These are phyloP conservation scores for Gossypium gossypioides DNA, from an alignment of 441 rosid species.

Conservation along the genomic window DNA sequence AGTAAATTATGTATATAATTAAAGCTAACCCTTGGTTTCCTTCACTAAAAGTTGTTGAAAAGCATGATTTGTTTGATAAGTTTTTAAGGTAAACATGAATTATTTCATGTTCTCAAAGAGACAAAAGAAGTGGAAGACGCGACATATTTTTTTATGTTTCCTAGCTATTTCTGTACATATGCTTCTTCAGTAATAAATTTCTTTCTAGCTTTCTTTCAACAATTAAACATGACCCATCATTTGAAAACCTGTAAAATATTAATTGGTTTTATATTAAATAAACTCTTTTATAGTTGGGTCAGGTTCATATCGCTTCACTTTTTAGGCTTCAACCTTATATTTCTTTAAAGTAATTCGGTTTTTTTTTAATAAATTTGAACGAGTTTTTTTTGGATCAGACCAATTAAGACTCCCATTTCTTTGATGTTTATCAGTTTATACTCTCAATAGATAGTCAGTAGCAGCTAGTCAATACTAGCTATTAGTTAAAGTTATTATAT, in stretches of 20 bases:
- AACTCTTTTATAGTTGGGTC: not conserved
- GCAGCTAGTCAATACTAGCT: too few species aligned
- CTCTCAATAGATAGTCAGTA: too few species aligned
- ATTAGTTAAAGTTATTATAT: too few species aligned
- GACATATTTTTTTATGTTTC: not conserved
- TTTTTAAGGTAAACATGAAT: not conserved
- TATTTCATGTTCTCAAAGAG: not conserved
- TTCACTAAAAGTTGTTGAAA: not conserved
- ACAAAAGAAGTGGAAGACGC: not conserved
- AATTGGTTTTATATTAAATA: not conserved
- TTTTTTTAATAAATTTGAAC: not conserved
- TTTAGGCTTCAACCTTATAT: not conserved
- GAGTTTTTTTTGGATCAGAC: not conserved
- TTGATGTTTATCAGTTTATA: too few species aligned
- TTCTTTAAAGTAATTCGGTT: not conserved
- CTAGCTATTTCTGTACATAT: not conserved
- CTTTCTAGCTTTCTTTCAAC: not conserved
- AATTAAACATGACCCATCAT: not conserved
- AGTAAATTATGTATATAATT: not conserved
- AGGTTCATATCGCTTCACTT: not conserved
- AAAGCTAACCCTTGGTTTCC: not conserved
- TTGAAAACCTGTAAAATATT: not conserved
- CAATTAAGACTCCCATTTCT: too few species aligned
- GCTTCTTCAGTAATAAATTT: not conserved
- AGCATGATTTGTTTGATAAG: not conserved